Conservation (phyloP, 495 filamentous ascomycete genomes). For the Glonium stellatum region DNA sequence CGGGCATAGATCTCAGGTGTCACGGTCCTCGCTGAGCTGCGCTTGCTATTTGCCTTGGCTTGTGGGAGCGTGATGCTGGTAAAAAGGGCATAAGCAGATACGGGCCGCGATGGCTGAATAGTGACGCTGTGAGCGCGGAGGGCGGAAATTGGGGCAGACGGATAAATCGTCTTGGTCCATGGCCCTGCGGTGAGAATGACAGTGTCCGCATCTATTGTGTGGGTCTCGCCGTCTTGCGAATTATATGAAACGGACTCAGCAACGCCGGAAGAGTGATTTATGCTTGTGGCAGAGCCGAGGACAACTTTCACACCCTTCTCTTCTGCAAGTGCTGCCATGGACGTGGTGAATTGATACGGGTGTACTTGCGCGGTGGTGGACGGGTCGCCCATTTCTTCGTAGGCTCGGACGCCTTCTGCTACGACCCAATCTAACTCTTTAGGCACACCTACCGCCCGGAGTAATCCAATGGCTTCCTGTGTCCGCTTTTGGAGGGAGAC, state of each 20-base stretch:
- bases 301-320: conserved; percentile 68
- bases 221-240: conserved; percentile 53
- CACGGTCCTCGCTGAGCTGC: conserved; percentile 50
- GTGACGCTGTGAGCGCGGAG: conserved; percentile 87
- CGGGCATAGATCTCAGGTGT: conserved; percentile 92
- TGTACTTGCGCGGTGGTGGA: conserved; percentile 88
- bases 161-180: conserved; percentile 73
- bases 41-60: conserved; percentile 34
- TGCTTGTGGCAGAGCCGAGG: conserved; percentile 57
- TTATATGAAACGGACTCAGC: conserved; percentile 70
- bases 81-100: conserved; percentile 85
- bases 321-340: conserved; percentile 72
- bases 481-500: conserved; percentile 70
- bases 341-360: conserved; percentile 83
- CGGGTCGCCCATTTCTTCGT: conserved; percentile 76
- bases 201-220: conserved; percentile 68
- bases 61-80: conserved; percentile 76
- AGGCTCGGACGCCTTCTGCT: conserved; percentile 55
- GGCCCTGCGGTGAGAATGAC: conserved; percentile 82
- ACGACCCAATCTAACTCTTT: conserved; percentile 83
- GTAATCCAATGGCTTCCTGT: conserved; percentile 49
- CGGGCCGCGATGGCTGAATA: conserved; percentile 62
- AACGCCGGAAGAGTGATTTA: conserved; percentile 44
- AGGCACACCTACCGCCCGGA: conserved; percentile 60
- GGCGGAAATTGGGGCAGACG: conserved; percentile 68